phyloP scores from a whole-genome alignment of 148 eudicot genomes.

The Dysphania ambrosioides region DNA sequence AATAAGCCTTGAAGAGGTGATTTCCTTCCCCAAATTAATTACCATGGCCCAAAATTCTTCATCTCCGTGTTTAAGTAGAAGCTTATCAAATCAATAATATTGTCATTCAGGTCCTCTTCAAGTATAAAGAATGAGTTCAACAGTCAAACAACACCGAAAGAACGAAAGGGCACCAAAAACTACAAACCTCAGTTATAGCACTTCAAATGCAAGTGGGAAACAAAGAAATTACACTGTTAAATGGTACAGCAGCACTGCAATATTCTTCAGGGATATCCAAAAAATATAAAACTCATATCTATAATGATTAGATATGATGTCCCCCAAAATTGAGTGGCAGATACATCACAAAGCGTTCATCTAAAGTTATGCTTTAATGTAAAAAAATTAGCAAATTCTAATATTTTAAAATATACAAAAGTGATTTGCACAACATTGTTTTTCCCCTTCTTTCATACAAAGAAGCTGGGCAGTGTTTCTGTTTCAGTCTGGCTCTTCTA shows the following conservation, averaged over 20 bases:
- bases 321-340: neutral
- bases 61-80: no score
- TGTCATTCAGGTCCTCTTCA: no score
- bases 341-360: neutral
- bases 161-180: neutral
- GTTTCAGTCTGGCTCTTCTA: slow-evolving; percentile 1
- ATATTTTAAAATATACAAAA: neutral
- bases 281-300: neutral
- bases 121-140: neutral
- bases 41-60: no score
- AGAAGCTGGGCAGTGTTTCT: neutral
- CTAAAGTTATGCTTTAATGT: neutral
- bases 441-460: neutral
- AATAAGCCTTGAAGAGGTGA: no score
- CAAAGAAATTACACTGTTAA: neutral
- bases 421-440: neutral
- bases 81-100: no score
- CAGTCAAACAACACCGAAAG: neutral
- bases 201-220: neutral
- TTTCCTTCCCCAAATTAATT: no score
- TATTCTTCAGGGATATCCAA: neutral
- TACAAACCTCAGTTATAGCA: neutral
- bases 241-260: neutral
- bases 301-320: neutral
- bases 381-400: neutral